Base-by-base conservation (phyloP, 345 rosid species). In the Gossypium anomalum region DNA sequence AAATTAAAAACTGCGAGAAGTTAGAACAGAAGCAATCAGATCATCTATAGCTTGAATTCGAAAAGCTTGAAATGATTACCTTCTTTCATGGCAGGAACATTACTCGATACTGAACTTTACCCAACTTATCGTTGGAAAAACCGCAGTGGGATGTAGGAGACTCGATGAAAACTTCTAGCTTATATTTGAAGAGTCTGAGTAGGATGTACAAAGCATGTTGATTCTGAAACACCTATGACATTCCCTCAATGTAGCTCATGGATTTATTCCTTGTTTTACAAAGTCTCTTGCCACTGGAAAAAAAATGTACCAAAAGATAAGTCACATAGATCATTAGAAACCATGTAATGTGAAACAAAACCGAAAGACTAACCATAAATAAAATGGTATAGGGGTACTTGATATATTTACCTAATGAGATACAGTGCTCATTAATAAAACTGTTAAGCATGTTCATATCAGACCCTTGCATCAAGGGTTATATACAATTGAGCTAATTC, bases 231-330 rank as follows among this genome's bases (percentile, higher is more conserved):
- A 65, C 70, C 13, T 34, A 19, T 43, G 71, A 8, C 19, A 2
- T n/a, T 76, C 22, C 45, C 44, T 74, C 9, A 17, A 44, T 57
- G 65, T 56, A 5, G 58, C 62, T 83, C 56, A 81, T 27, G 55
- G 59, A 17, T 25, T 19, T 7, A 43, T 45, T 66, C 83, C 77
- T 79, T 47, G 80, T 51, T 78, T 80, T 10, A 75, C 66, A 53
- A 83, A 78, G 38, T 78, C 85, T 51, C 75, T 64, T 6, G 78
- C 86, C 76, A 49, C 91, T 87, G 86, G 23, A 66, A 74, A 47
- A 58, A 20, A 67, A 47, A 19, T 1, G 60, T 20, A 56, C 58
- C 1, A 44, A 19, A 66, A 44, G 53, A n/a, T 74, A 22, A 73
- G 43, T 17, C 16, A 22, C 47, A 44, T n/a, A 14, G 19, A 59